Percentiles rank a stretch among this genome's conserved stretches.
Evolutionary conservation across 2,329 filamentous ascomycete genomes (phyloP).

Genomic region (Stylonectria norvegica): DNA sequence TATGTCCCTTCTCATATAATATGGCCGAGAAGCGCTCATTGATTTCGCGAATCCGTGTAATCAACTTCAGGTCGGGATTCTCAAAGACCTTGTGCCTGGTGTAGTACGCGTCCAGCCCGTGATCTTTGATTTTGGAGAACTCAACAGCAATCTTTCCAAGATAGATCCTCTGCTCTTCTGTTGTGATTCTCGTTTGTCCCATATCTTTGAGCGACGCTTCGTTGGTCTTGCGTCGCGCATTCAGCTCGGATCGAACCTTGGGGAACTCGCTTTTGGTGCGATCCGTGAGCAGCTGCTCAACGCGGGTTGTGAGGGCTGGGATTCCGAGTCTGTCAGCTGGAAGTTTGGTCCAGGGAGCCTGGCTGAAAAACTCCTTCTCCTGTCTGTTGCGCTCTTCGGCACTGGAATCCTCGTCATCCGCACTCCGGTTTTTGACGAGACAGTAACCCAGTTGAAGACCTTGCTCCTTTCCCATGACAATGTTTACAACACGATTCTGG

Average conservation of each 20-base stretch:
- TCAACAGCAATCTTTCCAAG: constrained; percentile 32
- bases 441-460: constrained; percentile 46
- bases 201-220: constrained; percentile 23
- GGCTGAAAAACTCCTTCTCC: constrained; percentile 38
- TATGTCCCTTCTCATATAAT: constrained; percentile 26
- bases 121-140: constrained; percentile 28
- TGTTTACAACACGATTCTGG: constrained; percentile 38
- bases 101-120: constrained; percentile 37
- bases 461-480: constrained; percentile 39
- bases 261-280: constrained; percentile 40
- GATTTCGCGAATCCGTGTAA: constrained; percentile 36
- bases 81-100: constrained; percentile 29
- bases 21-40: constrained; percentile 34
- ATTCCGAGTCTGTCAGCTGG: constrained; percentile 33
- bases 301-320: constrained; percentile 31
- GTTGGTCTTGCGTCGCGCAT: constrained; percentile 7
- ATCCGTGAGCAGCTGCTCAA: constrained; percentile 38
- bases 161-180: constrained; percentile 33
- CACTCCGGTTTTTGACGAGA: constrained; percentile 46
- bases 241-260: constrained; percentile 32
- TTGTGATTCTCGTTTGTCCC: constrained; percentile 28
- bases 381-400: constrained; percentile 28
- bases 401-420: constrained; percentile 36
- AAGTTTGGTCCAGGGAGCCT: constrained; percentile 34
- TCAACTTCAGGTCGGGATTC: constrained; percentile 29